These are phyloP conservation scores for Penicillium expansum DNA, from an alignment of 2,329 filamentous ascomycete genomes.

Conservation along the genomic window DNA sequence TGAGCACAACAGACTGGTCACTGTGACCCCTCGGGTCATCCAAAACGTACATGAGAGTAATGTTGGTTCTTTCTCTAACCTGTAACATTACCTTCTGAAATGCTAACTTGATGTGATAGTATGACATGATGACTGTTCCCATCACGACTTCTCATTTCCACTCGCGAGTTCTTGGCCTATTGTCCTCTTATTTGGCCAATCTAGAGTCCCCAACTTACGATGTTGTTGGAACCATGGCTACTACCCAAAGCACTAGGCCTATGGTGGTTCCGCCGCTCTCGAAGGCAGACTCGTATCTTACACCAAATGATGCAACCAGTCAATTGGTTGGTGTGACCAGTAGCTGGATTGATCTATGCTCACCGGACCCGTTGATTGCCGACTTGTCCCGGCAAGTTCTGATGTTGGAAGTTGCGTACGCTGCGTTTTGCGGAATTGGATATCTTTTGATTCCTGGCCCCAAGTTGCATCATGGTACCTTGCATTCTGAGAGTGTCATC, in stretches of 20 bases:
- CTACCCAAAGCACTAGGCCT: slow-evolving; percentile 41
- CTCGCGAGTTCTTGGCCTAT: slow-evolving; percentile 53
- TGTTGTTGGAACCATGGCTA: slow-evolving; percentile 38
- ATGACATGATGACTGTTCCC: slow-evolving; percentile 63
- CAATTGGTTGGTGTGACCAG: slow-evolving; percentile 78
- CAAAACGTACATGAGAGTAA: slow-evolving; percentile 57
- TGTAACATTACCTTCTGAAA: neutral
- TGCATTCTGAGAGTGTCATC: slow-evolving; percentile 51
- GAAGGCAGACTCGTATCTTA: slow-evolving; percentile 59
- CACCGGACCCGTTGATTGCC: slow-evolving; percentile 75
- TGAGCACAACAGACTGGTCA: slow-evolving; percentile 52
- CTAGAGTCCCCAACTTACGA: slow-evolving; percentile 39
- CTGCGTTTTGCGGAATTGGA: slow-evolving; percentile 86
- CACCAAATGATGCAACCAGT: slow-evolving; percentile 75
- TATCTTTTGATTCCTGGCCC: slow-evolving; percentile 82
- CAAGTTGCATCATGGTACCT: slow-evolving; percentile 57
- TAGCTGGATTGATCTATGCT: slow-evolving; percentile 88
- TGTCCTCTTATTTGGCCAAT: slow-evolving; percentile 52
- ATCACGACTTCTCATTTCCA: slow-evolving; percentile 62
- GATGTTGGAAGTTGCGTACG: slow-evolving; percentile 88
- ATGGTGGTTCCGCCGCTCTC: slow-evolving; percentile 43
- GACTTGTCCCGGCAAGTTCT: slow-evolving; percentile 86
- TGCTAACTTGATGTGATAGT: slow-evolving; percentile 41
- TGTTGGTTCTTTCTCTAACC: slow-evolving; percentile 34
- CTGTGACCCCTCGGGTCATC: slow-evolving; percentile 52